Conservation (phyloP, 202 grass and related monocot species). For the Digitaria exilis region DNA sequence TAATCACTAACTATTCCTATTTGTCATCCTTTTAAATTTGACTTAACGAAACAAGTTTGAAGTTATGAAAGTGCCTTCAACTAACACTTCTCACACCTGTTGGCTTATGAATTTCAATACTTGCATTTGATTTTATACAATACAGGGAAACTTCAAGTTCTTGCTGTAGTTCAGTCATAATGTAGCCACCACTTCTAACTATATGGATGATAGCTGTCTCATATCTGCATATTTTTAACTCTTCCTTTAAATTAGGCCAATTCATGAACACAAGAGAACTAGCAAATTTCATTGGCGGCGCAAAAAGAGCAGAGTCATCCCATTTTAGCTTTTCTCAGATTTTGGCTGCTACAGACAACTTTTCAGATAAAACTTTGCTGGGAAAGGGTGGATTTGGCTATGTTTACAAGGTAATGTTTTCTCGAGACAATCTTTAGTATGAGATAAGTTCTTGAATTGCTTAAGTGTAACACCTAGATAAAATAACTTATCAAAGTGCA, state of each 20-base stretch:
- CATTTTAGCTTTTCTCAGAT: constrained; percentile 33
- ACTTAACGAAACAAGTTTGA: background rate
- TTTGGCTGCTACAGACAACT: constrained; percentile 21
- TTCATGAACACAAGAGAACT: background rate
- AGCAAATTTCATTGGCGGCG: background rate
- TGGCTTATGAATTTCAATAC: background rate
- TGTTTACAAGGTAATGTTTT: constrained; percentile 40
- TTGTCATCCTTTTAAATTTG: background rate
- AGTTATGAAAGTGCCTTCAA: background rate
- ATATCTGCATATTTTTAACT: too few species aligned
- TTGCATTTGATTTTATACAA: background rate
- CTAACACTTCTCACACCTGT: background rate
- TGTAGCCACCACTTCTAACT: background rate
- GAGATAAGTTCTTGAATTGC: background rate
- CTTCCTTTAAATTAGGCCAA: constrained; percentile 3
- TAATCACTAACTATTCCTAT: background rate
- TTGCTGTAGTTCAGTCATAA: background rate
- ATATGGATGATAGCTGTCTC: too few species aligned
- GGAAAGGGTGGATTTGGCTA: constrained; percentile 30
- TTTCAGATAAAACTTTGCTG: constrained; percentile 2
- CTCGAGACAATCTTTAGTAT: background rate
- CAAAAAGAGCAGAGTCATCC: background rate
- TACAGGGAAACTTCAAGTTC: background rate
- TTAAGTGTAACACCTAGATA: background rate
- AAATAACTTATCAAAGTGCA: background rate